These are phyloP conservation scores for Ambrosia hybrid DNA, from an alignment of 140 eudicot genomes.

Conservation along the genomic window DNA sequence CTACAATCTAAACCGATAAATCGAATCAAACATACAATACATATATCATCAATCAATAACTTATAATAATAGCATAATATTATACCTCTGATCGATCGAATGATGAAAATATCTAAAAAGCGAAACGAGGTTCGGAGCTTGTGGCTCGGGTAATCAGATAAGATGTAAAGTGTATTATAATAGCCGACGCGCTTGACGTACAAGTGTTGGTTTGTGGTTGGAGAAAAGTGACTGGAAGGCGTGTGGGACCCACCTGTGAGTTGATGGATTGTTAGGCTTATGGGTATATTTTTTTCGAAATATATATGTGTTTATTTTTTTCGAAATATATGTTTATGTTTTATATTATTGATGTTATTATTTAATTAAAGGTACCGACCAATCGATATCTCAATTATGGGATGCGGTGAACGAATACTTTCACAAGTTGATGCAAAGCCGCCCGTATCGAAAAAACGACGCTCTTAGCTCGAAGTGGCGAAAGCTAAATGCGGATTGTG, in stretches of 20 bases:
- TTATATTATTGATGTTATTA: too few species aligned
- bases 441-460: too few species aligned
- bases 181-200: constrained; percentile 36
- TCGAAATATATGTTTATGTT: too few species aligned
- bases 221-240: constrained; percentile 34
- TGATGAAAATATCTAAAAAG: constrained; percentile 35
- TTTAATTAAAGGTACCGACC: too few species aligned
- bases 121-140: constrained; percentile 25
- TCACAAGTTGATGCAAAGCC: too few species aligned
- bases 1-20: neutral
- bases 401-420: too few species aligned
- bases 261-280: constrained; percentile 31
- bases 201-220: constrained; percentile 17
- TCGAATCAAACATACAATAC: neutral
- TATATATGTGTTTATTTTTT: too few species aligned
- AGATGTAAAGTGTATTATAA: neutral
- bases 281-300: too few species aligned
- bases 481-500: too few species aligned
- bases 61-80: neutral
- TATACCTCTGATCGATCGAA: constrained; percentile 30
- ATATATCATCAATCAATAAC: constrained; percentile 11
- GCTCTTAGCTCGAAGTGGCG: too few species aligned
- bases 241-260: constrained; percentile 28
- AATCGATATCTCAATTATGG: too few species aligned
- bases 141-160: constrained; percentile 37